phyloP scores from a whole-genome alignment of 805 yeast genomes.

The Candida mattraensis region DNA sequence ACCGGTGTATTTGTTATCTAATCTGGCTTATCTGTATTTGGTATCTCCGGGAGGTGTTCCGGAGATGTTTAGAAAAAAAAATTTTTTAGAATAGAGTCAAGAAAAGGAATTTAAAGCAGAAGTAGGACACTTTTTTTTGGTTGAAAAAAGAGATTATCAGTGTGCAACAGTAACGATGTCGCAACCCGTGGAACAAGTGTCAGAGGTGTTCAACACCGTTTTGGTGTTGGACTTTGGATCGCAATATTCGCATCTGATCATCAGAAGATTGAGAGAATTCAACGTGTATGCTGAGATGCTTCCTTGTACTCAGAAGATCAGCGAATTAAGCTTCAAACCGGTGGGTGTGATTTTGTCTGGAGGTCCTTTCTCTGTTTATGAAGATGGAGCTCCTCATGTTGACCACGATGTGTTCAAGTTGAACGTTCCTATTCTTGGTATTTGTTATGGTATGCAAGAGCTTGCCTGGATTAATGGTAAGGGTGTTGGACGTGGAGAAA shows the following conservation, averaged over 20 bases:
- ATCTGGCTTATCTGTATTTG: too few relatives aligned
- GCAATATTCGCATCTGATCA: constrained; percentile 94
- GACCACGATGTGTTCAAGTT: constrained; percentile 91
- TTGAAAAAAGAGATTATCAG: background rate
- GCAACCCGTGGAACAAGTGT: constrained; percentile 53
- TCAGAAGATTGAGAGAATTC: constrained; percentile 96
- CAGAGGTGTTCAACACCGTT: constrained; percentile 92
- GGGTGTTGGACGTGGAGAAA: constrained; percentile 92
- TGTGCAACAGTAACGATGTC: constrained; percentile 8
- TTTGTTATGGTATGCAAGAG: constrained; percentile 99
- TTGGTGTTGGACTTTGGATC: constrained; percentile 97
- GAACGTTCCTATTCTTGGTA: constrained; percentile 92
- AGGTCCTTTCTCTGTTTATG: constrained; percentile 97
- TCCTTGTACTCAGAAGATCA: constrained; percentile 97
- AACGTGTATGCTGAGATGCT: constrained; percentile 99
- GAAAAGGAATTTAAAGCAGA: too few relatives aligned
- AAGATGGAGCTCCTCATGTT: constrained; percentile 94
- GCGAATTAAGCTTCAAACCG: constrained; percentile 91
- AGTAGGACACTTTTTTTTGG: constrained; percentile 1
- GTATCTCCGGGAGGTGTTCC: too few relatives aligned
- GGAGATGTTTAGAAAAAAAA: too few relatives aligned
- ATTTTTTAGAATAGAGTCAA: too few relatives aligned
- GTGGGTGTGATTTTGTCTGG: constrained; percentile 96
- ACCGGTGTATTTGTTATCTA: too few relatives aligned
- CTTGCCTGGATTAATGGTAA: constrained; percentile 96